Percentiles rank a stretch among this genome's conserved stretches.
Evolutionary conservation across 1,284 basidiomycete genomes (phyloP).

Genomic region (Ceratobasidium sp.): DNA sequence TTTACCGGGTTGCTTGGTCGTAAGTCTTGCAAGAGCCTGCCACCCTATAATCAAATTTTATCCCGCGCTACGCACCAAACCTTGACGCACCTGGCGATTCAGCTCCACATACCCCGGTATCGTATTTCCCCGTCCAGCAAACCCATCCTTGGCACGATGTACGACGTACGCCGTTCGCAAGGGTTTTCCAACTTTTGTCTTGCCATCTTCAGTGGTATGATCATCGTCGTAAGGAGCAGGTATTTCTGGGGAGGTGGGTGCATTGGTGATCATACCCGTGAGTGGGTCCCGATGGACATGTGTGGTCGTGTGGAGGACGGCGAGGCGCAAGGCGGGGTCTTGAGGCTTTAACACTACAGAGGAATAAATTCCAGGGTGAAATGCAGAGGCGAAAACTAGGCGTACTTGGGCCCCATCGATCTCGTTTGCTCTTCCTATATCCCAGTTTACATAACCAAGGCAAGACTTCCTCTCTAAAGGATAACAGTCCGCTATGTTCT

Average conservation of each 20-base stretch:
- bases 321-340: conserved; percentile 24
- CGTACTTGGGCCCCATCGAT: conserved; percentile 23
- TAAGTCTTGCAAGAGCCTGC: conserved; percentile 21
- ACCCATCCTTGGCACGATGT: conserved; percentile 68
- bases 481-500: conserved; percentile 76
- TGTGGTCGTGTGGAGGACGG: conserved; percentile 27
- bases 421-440: conserved; percentile 61
- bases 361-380: not conserved
- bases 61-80: conserved; percentile 9
- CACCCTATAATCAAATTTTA: not conserved
- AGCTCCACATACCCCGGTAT: conserved; percentile 84
- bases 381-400: not conserved
- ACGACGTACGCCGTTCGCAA: conserved; percentile 52
- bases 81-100: conserved; percentile 73
- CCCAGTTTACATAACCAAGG: conserved; percentile 91
- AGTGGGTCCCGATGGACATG: conserved; percentile 34
- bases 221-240: conserved; percentile 28
- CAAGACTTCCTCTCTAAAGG: conserved; percentile 86
- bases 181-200: conserved; percentile 3
- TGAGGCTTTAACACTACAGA: conserved; percentile 25
- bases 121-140: conserved; percentile 85
- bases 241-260: conserved; percentile 29
- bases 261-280: conserved; percentile 28
- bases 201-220: not conserved
- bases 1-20: conserved; percentile 13